Base-by-base conservation (phyloP, 2,329 filamentous ascomycete genomes). In the Sphaerulina vaccinii region DNA sequence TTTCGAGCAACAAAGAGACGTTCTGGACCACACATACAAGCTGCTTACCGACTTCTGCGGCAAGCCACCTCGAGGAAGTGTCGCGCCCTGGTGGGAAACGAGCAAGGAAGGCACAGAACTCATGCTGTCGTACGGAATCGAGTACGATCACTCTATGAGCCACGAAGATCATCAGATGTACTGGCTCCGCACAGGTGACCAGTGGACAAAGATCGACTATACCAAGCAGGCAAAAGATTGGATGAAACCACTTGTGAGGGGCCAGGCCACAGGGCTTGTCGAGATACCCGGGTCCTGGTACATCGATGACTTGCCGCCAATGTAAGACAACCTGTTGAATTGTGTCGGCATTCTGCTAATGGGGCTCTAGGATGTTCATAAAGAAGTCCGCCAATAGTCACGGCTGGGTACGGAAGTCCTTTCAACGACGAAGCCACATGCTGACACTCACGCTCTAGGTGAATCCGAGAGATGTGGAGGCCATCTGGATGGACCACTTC, bases 21-120 rank as follows among this genome's bases (percentile, higher is more conserved):
- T 90, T 10, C 75, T 90, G 0, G 82, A 86, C 61, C 87, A 87
- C 69, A 88, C 86, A 3, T 87, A 83, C 63, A 77, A 78, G 15
- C 76, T 88, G 69, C 75, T 88, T 16, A 87, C 83, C 0, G 81
- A 85, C 0, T 86, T 90, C 61, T 72, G 61, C 24, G 83, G 86
- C 5, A 88, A 88, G 70, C 83, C 82, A 1, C 87, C 86, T 0
- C 74, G 84, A 1, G 86, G 86, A 0, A 83, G 77, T 37, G 85
- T 88, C 0, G 86, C 85, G 0, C 86, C 86, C 0, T 89, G 80
- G 60, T 90, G 86, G 86, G 86, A 89, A 65, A 84, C 82, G 0
- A 84, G 80, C 55, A 76, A 79, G 53, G 85, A 88, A 62, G 84
- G 83, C 3, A 79, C 80, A 0, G 79, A 86, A 56, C 67, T 86